Evolutionary conservation across 108 stramenopile genomes (phyloP).

Genomic region (Bacterosira constricta): DNA sequence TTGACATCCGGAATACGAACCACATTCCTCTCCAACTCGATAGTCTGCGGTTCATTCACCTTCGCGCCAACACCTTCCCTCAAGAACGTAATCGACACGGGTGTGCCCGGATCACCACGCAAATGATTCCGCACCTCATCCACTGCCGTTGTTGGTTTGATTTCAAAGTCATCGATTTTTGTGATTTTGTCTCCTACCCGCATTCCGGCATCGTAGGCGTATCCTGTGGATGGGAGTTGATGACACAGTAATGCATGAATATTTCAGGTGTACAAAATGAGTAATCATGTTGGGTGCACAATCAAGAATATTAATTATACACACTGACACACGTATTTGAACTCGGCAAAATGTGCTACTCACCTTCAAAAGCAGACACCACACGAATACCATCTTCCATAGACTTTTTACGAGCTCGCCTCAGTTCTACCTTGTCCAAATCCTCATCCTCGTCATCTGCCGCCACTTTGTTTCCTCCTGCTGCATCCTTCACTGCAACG

Average conservation of each 20-base stretch:
- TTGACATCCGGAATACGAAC: slow-evolving; percentile 91
- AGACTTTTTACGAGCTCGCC: slow-evolving; percentile 51
- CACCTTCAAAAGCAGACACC: slow-evolving; percentile 93
- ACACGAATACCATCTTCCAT: slow-evolving; percentile 80
- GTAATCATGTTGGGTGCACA: too few species aligned
- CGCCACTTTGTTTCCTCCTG: slow-evolving; percentile 23
- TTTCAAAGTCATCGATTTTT: slow-evolving; percentile 71
- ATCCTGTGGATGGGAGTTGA: too few species aligned
- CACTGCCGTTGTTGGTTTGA: slow-evolving; percentile 60
- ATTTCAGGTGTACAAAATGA: too few species aligned
- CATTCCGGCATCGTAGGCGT: slow-evolving; percentile 76
- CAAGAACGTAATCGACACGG: slow-evolving; percentile 74
- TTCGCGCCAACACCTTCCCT: slow-evolving; percentile 64
- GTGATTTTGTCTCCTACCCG: slow-evolving; percentile 82
- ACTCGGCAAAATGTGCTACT: slow-evolving; percentile 37
- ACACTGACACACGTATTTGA: too few species aligned
- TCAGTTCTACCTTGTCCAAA: slow-evolving; percentile 30
- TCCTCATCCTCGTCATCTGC: slow-evolving; percentile 53
- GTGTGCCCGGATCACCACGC: slow-evolving; percentile 85
- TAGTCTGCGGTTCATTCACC: slow-evolving; percentile 52
- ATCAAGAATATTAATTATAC: too few species aligned
- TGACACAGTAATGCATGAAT: too few species aligned
- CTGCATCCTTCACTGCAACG: slow-evolving; percentile 17
- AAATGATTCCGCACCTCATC: slow-evolving; percentile 89
- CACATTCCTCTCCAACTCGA: slow-evolving; percentile 71